Evolutionary conservation across 75 land plant species (phyloP).

Genomic region (Chamaecyparis obtusa): DNA sequence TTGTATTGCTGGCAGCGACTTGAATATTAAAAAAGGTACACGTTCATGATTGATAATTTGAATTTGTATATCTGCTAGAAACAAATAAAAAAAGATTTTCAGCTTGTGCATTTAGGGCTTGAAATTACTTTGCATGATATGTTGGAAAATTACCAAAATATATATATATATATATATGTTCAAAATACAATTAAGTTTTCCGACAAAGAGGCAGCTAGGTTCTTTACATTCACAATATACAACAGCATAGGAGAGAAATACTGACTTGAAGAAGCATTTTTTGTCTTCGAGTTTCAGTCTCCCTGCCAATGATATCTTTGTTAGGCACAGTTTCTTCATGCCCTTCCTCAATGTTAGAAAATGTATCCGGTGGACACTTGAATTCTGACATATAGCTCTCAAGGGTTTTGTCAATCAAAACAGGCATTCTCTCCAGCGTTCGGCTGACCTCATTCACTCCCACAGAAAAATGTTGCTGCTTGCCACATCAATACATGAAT

Average conservation of each 20-base stretch:
- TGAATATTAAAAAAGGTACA: no score
- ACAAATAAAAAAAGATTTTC: no score
- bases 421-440: slow-evolving; percentile 62
- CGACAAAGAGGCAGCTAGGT: no score
- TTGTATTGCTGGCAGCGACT: no score
- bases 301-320: not conserved
- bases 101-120: no score
- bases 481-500: slow-evolving; percentile 12
- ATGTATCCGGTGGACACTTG: not conserved
- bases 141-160: no score
- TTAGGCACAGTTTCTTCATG: slow-evolving; percentile 5
- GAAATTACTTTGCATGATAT: no score
- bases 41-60: no score
- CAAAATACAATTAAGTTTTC: no score
- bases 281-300: not conserved
- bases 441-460: slow-evolving; percentile 79
- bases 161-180: no score
- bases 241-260: not conserved
- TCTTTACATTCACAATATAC: not conserved
- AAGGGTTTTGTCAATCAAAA: not conserved
- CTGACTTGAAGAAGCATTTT: not conserved
- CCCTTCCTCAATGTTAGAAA: not conserved
- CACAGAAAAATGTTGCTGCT: slow-evolving; percentile 59
- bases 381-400: not conserved
- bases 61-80: no score